phyloP scores from a whole-genome alignment of 768 basidiomycete genomes.

The Trametes villosa region DNA sequence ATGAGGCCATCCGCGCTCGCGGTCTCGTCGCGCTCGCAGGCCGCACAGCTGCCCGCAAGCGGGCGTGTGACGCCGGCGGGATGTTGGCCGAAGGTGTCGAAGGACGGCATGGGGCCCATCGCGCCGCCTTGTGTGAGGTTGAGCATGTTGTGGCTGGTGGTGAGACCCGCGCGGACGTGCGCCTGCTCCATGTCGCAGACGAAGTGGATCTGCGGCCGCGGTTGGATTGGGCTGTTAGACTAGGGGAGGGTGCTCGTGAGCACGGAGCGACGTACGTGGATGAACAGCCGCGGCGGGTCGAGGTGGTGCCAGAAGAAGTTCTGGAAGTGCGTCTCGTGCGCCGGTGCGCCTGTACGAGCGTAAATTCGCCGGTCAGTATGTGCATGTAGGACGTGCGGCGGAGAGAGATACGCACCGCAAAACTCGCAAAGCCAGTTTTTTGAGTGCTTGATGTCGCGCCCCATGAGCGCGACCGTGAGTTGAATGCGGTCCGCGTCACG shows the following conservation, averaged over 20 bases:
- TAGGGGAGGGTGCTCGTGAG: neutral
- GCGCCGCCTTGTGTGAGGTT: neutral
- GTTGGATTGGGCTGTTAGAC: neutral
- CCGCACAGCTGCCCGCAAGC: conserved; percentile 16
- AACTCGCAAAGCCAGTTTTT: conserved; percentile 20
- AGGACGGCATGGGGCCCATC: conserved; percentile 2
- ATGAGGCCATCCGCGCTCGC: neutral
- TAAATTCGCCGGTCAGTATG: neutral
- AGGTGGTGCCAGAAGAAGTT: conserved; percentile 12
- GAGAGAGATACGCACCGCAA: conserved; percentile 5
- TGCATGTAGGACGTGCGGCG: neutral
- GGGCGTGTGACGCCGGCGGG: neutral
- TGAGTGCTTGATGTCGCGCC: conserved; percentile 13
- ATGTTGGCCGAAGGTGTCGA: neutral
- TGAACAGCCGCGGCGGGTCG: conserved; percentile 13
- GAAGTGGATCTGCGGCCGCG: conserved; percentile 8
- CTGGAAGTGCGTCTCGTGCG: conserved; percentile 15
- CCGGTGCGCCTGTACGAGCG: neutral
- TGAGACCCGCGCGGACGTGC: conserved; percentile 9
- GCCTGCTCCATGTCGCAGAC: conserved; percentile 15
- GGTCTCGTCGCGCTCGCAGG: conserved; percentile 16
- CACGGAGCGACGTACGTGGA: conserved; percentile 1
- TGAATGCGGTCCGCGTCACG: neutral
- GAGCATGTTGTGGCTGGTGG: neutral
- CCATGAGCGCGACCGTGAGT: neutral